Evolutionary conservation across 371 early-diverging fungal species (phyloP), one percentile per base, ranked within the genome.

Genomic region (Lichtheimia ornata): DNA sequence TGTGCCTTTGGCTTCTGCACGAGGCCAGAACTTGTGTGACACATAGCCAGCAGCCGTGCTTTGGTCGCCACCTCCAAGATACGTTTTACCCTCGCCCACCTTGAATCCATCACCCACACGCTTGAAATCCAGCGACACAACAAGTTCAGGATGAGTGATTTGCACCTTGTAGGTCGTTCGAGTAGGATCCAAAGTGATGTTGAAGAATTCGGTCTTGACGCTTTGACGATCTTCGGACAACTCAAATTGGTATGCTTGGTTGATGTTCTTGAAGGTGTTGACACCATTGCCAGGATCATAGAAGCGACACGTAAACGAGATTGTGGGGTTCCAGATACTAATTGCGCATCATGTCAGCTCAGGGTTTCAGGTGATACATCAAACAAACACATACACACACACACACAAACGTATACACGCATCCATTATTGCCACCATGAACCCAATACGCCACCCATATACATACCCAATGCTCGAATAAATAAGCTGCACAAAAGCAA

Each of bases 11-110:
- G 91, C 87, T 20, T 70, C 73, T 56, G 87, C 89, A n/a, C 85
- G 77, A 5, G 97, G 95, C 82, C 90, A 88, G 79, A 93, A 95
- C 72, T 86, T 85, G 67, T 91, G 92, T 20, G 87, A 83, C 54
- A 89, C 85, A 58, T 76, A 86, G n/a, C 84, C 85, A 41, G 79
- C 70, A 47, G 73, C 74, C 9, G 80, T 72, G 17, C 50, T 56
- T 52, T 74, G 63, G 51, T 77, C 77, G 9, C 74, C 77, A 22
- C 88, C 85, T 41, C 88, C 89, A 65, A 91, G 83, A 63, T 86
- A 85, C 52, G 86, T 90, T 71, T 85, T 86, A 55, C 89, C 93
- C 58, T 89, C 90, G 15, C 93, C 93, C 61, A 92, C 86, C 79
- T 89, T 91, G 80, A 88, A 92, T 6, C 91, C 91, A 53, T 79